Evolutionary conservation across 495 filamentous ascomycete species (phyloP), one percentile per base, ranked within the genome.

Genomic region (Pyronema domesticum): DNA sequence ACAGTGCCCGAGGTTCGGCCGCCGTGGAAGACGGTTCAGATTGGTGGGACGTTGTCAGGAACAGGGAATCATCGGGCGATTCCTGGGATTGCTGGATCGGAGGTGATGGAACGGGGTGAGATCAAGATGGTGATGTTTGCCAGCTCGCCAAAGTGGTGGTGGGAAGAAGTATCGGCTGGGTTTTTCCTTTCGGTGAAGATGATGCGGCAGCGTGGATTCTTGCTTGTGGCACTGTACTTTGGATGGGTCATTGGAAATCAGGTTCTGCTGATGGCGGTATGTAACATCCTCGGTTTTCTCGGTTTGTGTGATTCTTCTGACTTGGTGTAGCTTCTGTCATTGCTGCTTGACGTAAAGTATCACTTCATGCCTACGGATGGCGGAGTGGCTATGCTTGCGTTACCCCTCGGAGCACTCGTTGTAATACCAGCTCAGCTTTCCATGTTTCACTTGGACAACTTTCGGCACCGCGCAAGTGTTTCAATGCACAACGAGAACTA

Each of bases 221-320:
- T 77, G 15, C 65, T 87, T n/a, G 71, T 87, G 59, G 77, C 81
- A 9, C 23, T 81, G 11, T 88, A 86, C 64, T 68, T 80, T 13
- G 80, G 73, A n/a, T 87, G 82, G 82, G 80, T 84, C 54, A 84
- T 85, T 66, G 80, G 79, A 13, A 78, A 85, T 58, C 68, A 85
- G 4, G 78, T 84, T 11, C 67, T 85, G 53, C 70, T 82, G 55
- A 81, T 87, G 54, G 71, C 80, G 54, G 72, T 76, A 61, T 66
- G 68, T 59, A 30, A 14, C 4, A 44, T 52, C 9, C 49, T 48
- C 6, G 11, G 23, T 30, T 5, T 30, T 18, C 7, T 35, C 17
- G 42, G 37, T 15, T 11, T 23, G 18, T 14, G 19, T 4, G 45
- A 1, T 46, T 51, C 30, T n/a, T 35, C 7, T 49, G 18, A 35